Evolutionary conservation across 2,329 filamentous ascomycete genomes (phyloP).

Genomic region (Botryotinia narcissicola): DNA sequence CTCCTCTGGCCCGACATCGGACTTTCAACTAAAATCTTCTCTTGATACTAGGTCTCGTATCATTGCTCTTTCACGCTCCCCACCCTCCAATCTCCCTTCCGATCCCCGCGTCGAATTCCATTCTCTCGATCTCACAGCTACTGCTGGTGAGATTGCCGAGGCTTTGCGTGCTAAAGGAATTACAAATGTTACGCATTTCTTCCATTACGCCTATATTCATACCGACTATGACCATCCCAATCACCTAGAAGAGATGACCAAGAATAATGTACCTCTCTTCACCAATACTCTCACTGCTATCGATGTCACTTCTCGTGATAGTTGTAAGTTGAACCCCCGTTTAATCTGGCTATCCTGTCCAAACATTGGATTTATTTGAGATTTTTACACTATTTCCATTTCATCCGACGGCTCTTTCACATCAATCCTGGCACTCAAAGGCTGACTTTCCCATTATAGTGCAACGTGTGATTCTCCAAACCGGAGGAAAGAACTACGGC

Average conservation of each 20-base stretch:
- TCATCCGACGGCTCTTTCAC: neutral
- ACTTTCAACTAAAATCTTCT: neutral
- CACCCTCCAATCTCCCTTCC: neutral
- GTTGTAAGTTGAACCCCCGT: neutral
- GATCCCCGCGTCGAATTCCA: neutral
- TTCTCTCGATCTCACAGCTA: neutral
- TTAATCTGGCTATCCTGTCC: neutral
- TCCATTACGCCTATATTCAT: conserved; percentile 15
- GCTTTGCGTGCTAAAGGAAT: neutral
- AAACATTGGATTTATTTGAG: neutral
- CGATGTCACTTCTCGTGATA: neutral
- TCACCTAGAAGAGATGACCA: neutral
- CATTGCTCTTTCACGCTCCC: conserved; percentile 1
- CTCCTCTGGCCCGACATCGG: no score
- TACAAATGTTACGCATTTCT: conserved; percentile 13
- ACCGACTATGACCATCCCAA: neutral
- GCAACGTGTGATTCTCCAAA: conserved; percentile 11
- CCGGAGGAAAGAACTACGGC: conserved; percentile 13
- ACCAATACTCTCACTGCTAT: neutral
- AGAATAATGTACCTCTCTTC: conserved; percentile 13
- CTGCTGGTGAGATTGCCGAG: neutral
- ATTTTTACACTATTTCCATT: neutral
- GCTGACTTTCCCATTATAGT: neutral
- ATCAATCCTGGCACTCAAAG: neutral
- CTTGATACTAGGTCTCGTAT: neutral